Evolutionary conservation across 1,284 basidiomycete genomes (phyloP).

Genomic region (Caloboletus firmus): DNA sequence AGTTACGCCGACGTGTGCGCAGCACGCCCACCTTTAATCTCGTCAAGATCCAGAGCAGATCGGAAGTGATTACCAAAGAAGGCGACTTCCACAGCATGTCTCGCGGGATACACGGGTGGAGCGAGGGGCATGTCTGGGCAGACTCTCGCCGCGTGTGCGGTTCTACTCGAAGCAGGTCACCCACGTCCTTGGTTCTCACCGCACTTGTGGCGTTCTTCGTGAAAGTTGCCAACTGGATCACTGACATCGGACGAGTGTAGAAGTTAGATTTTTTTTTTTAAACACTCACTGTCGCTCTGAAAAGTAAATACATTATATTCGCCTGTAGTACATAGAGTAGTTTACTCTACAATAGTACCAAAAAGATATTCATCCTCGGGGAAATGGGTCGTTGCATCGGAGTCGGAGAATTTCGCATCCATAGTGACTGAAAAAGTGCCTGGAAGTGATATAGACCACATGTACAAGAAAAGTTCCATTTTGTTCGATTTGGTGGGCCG

Average conservation of each 20-base stretch:
- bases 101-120: background rate
- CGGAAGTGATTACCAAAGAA: background rate
- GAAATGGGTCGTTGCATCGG: background rate
- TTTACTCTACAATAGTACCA: background rate
- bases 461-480: too few species aligned
- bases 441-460: background rate
- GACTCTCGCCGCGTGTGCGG: background rate
- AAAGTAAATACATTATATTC: background rate
- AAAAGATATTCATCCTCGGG: background rate
- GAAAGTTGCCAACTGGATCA: slow-evolving; percentile 39
- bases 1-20: slow-evolving; percentile 5
- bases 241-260: slow-evolving; percentile 45
- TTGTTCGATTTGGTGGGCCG: too few species aligned
- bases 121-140: background rate
- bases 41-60: background rate
- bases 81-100: background rate
- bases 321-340: too few species aligned
- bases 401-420: too few species aligned
- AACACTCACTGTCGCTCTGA: slow-evolving; percentile 29
- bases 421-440: background rate
- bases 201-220: slow-evolving; percentile 44
- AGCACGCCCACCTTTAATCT: background rate
- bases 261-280: slow-evolving; percentile 32
- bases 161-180: slow-evolving; percentile 33
- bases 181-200: slow-evolving; percentile 13